Evolutionary conservation across 495 filamentous ascomycete species (phyloP), one percentile per base, ranked within the genome.

Genomic region (Annulohypoxylon nitens): DNA sequence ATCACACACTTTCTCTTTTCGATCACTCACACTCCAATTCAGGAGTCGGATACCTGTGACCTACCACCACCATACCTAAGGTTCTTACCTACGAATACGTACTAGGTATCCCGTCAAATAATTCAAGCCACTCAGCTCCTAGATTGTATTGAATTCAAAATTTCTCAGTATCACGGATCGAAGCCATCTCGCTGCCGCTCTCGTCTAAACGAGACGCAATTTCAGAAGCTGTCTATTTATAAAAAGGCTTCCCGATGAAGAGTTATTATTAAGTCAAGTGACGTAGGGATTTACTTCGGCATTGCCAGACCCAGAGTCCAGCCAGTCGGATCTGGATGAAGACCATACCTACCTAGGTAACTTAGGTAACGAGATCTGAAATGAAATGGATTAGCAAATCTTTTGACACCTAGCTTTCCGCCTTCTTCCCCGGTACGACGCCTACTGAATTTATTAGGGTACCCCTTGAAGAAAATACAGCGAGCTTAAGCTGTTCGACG

Each of bases 291-390:
- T 47, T 7, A 30, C 39, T 33, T 45, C 37, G 41, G 36, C 9
- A 23, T 51, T 61, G 36, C 45, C 23, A 68, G 34, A 36, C n/a
- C 65, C 65, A 41, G 43, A 34, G 47, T 11, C 65, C 65, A 41
- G 54, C 45, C 43, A 61, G 65, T 53, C 65, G 65, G 65, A 53
- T 59, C 57, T 50, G 20, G n/a, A 11, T 20, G 14, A 36, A 16
- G n/a, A 16, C 48, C 8, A 50, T 50, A 25, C 16, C 18, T 51
- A 14, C 11, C 37, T 57, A 9, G 16, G 14, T 16, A 30, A 11
- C 51, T 4, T 47, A 47, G 33, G 25, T 65, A n/a, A 53, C 10
- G 8, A 12, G 50, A 53, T 53, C 11, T 14, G 8, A 53, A 11
- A 11, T 9, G 18, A 11, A 14, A 12, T n/a, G 25, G 12, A n/a